phyloP scores from a whole-genome alignment of 805 yeast species.

The Lachancea fermentati region DNA sequence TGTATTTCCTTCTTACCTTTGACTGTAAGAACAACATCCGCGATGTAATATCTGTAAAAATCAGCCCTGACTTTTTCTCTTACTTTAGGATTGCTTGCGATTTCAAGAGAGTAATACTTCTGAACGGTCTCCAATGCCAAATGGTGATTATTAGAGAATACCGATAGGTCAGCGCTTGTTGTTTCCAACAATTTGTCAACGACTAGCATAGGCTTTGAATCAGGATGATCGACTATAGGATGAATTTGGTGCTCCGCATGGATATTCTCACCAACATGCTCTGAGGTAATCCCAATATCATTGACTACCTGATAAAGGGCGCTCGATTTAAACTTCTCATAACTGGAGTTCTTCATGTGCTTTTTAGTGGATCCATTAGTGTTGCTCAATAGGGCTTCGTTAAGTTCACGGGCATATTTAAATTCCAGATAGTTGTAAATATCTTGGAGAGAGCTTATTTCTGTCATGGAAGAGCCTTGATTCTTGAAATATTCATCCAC shows the following conservation, averaged over 20 bases:
- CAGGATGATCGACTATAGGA: slow-evolving; percentile 60
- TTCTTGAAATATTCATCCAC: slow-evolving; percentile 49
- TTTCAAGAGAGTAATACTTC: slow-evolving; percentile 70
- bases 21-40: slow-evolving; percentile 75
- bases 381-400: slow-evolving; percentile 29
- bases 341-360: slow-evolving; percentile 56
- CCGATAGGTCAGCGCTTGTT: slow-evolving; percentile 29
- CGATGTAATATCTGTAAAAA: slow-evolving; percentile 55
- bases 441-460: slow-evolving; percentile 62
- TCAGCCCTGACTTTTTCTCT: slow-evolving; percentile 64
- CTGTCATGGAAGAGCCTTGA: slow-evolving; percentile 56
- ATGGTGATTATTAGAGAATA: slow-evolving; percentile 45
- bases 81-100: slow-evolving; percentile 73
- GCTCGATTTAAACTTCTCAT: slow-evolving; percentile 63
- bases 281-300: slow-evolving; percentile 73
- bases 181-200: slow-evolving; percentile 39
- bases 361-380: slow-evolving; percentile 35
- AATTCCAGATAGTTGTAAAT: slow-evolving; percentile 77
- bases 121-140: slow-evolving; percentile 70
- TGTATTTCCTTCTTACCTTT: slow-evolving; percentile 77
- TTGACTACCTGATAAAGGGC: slow-evolving; percentile 58
- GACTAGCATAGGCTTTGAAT: slow-evolving; percentile 53
- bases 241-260: slow-evolving; percentile 61
- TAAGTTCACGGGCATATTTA: slow-evolving; percentile 44
- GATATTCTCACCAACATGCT: slow-evolving; percentile 77